Evolutionary conservation across 768 basidiomycete species (phyloP), one percentile per base, ranked within the genome.

Genomic region (Boletellus emodensis): DNA sequence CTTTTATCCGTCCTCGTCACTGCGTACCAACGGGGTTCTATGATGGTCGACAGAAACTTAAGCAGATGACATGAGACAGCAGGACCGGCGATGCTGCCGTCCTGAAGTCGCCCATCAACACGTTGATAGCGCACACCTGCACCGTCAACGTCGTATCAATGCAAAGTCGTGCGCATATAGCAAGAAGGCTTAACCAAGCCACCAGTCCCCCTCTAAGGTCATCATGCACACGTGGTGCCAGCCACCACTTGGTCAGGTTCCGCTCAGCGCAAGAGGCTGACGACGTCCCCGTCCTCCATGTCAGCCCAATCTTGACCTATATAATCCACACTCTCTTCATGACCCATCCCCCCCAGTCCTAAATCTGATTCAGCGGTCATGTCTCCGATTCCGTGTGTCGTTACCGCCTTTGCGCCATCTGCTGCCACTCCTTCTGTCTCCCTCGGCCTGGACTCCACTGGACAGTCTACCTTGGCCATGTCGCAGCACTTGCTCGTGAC

Each of bases 311-410:
- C 34, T 8, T 17, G 36, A 2, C 9, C 6, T 47, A 48, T 58
- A 61, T 52, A 55, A 48, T 34, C 13, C 1, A 11, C 24, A 12
- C 42, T n/a, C 28, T 15, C 40, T 4, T 24, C 26, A 18, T 22
- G 17, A 26, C 14, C 41, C 35, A 22, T 28, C 1, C 28, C 1
- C 28, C 40, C 17, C 17, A 52, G 44, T 41, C 40, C 45, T 11
- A 9, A 28, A 40, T 41, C 6, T 40, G 9, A 35, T 51, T 28
- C 42, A 52, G 40, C 26, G 0, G 44, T 51, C 49, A 60, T 62
- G 61, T 55, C 58, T 40, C 55, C 61, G 3, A 48, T 62, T 3
- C 51, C 55, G 0, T 41, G 53, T 55, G 44, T 53, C 50, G 35
- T 32, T 49, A 43, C 53, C 51, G 45, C 39, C n/a, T 47, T 45